Evolutionary conservation across 2,329 filamentous ascomycete genomes (phyloP).

Genomic region (Xylariales sp.): DNA sequence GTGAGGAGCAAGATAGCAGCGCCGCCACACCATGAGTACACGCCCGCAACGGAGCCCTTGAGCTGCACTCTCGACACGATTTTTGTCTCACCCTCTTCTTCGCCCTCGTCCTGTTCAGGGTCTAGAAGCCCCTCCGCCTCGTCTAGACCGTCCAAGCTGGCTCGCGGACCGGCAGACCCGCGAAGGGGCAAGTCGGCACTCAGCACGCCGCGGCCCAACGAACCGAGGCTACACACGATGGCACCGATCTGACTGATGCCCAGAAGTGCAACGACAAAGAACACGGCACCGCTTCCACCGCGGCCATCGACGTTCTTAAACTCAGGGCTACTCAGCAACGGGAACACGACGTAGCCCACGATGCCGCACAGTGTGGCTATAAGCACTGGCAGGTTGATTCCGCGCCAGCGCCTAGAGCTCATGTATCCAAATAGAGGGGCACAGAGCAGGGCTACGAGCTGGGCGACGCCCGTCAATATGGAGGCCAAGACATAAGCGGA

Average conservation of each 20-base stretch:
- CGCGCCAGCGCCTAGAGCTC: slow-evolving; percentile 57
- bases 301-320: slow-evolving; percentile 58
- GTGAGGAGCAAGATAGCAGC: slow-evolving; percentile 87
- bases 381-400: slow-evolving; percentile 70
- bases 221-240: slow-evolving; percentile 91
- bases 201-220: slow-evolving; percentile 77
- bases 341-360: slow-evolving; percentile 72
- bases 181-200: slow-evolving; percentile 34
- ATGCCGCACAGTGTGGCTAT: slow-evolving; percentile 70
- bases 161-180: not conserved
- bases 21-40: slow-evolving; percentile 89
- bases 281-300: slow-evolving; percentile 64
- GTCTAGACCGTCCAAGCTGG: no score
- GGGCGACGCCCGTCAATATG: slow-evolving; percentile 82
- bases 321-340: slow-evolving; percentile 73
- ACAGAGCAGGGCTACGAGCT: slow-evolving; percentile 77
- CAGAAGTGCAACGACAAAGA: slow-evolving; percentile 73
- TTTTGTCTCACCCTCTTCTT: slow-evolving; percentile 24
- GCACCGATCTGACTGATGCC: slow-evolving; percentile 94
- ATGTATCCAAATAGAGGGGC: slow-evolving; percentile 86
- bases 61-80: slow-evolving; percentile 52
- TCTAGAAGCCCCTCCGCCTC: slow-evolving; percentile 12
- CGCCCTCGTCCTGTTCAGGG: slow-evolving; percentile 10
- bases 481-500: slow-evolving; percentile 85
- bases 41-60: slow-evolving; percentile 91